Conservation (phyloP, 768 basidiomycete species). For the Galerina marginata region DNA sequence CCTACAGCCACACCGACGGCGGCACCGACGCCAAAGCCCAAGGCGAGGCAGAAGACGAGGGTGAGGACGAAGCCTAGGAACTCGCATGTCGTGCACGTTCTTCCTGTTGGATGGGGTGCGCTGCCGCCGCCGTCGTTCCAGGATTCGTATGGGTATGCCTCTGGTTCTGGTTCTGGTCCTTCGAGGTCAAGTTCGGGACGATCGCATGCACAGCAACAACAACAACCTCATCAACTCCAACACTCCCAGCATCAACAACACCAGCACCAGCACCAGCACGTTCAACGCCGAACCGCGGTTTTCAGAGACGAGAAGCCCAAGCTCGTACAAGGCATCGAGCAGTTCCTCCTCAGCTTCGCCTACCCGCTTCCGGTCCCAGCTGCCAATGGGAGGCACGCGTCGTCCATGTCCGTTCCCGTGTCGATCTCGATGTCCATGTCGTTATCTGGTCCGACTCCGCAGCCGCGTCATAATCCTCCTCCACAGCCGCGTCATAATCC, state of each 20-base stretch:
- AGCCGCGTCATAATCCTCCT: no score
- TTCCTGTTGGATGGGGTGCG: constrained; percentile 23
- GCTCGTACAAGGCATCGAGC: constrained; percentile 43
- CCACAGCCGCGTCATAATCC: no score
- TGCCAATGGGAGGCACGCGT: background rate
- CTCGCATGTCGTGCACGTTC: constrained; percentile 27
- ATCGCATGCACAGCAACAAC: background rate
- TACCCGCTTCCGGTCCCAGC: constrained; percentile 26
- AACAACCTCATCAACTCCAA: background rate
- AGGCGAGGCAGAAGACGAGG: background rate
- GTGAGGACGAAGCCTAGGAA: background rate
- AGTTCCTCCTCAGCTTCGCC: constrained; percentile 41
- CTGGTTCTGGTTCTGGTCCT: background rate
- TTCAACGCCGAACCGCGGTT: no score
- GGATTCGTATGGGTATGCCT: background rate
- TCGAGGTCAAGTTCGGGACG: background rate
- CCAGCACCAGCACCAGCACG: background rate
- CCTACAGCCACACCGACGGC: no score
- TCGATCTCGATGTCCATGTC: background rate
- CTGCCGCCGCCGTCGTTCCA: background rate
- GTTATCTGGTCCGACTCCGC: background rate
- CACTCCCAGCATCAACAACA: background rate
- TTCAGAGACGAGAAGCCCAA: constrained; percentile 26
- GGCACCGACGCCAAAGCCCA: background rate
- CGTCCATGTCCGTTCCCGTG: background rate